Percentiles rank a stretch among this genome's conserved stretches.
Conservation (phyloP, 2,329 filamentous ascomycete species). For the Metarhizium brunneum region DNA sequence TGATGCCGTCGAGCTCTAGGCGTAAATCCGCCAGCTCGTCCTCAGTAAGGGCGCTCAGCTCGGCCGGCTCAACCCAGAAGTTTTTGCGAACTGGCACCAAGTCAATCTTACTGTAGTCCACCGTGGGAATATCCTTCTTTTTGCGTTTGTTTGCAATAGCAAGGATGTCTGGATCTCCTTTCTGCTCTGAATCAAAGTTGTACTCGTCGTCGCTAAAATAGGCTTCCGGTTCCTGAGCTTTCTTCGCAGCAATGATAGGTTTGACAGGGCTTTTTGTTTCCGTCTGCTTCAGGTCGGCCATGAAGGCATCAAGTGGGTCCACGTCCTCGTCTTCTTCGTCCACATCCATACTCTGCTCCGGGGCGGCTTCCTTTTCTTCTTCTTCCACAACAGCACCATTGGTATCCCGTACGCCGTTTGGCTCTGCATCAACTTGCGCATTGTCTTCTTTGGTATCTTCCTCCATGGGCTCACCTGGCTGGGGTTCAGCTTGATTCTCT, state of each 20-base stretch:
- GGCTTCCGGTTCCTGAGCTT: conserved; percentile 63
- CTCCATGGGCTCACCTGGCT: conserved; percentile 32
- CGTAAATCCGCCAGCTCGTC: conserved; percentile 75
- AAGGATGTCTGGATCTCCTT: conserved; percentile 38
- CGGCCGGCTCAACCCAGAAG: conserved; percentile 87
- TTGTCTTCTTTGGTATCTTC: conserved; percentile 17
- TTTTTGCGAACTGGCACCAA: conserved; percentile 83
- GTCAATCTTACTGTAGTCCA: conserved; percentile 80
- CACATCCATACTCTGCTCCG: conserved; percentile 44
- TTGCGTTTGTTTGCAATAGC: conserved; percentile 59
- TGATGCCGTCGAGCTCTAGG: conserved; percentile 88
- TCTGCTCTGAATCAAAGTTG: conserved; percentile 39
- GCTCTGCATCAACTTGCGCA: conserved; percentile 12
- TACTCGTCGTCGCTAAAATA: conserved; percentile 84
- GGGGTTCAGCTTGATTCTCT: conserved; percentile 37
- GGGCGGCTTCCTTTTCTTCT: conserved; percentile 10
- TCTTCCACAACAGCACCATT: conserved; percentile 9
- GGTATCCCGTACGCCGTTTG: conserved; percentile 14
- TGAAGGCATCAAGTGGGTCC: conserved; percentile 95
- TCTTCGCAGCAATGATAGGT: conserved; percentile 31
- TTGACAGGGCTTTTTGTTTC: conserved; percentile 33
- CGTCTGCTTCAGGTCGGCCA: conserved; percentile 59
- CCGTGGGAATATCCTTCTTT: conserved; percentile 87
- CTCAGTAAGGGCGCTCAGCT: conserved; percentile 74
- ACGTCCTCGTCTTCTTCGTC: conserved; percentile 57